phyloP scores from a whole-genome alignment of 2,329 filamentous ascomycete species.

The Cercospora beticola region DNA sequence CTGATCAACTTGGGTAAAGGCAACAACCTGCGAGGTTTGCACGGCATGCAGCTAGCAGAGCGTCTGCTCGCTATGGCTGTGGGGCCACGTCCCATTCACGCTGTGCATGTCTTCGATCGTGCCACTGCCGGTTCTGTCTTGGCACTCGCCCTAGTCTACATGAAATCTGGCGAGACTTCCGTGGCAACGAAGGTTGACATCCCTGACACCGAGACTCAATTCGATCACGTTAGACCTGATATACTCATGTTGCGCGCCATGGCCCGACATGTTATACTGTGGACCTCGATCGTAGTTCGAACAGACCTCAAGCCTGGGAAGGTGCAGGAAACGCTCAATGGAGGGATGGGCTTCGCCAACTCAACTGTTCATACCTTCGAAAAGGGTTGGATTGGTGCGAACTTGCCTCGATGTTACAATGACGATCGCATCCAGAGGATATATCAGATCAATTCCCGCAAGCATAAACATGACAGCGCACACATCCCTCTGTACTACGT shows the following conservation, averaged over 20 bases:
- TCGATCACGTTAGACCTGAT: constrained; percentile 93
- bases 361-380: constrained; percentile 10
- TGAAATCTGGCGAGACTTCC: constrained; percentile 89
- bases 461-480: constrained; percentile 62
- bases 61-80: constrained; percentile 82
- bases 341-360: neutral
- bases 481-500: constrained; percentile 95
- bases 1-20: constrained; percentile 94
- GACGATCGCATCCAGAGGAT: constrained; percentile 49
- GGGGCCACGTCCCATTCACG: constrained; percentile 82
- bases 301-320: neutral
- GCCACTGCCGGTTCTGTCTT: constrained; percentile 91
- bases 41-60: constrained; percentile 91
- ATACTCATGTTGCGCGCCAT: constrained; percentile 86
- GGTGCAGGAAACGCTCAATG: neutral
- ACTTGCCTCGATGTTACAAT: constrained; percentile 69
- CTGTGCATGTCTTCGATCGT: constrained; percentile 89
- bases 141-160: constrained; percentile 86
- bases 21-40: constrained; percentile 79
- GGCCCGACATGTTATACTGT: constrained; percentile 88
- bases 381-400: constrained; percentile 67
- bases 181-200: constrained; percentile 91
- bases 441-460: constrained; percentile 45
- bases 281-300: constrained; percentile 72
- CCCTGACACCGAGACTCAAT: constrained; percentile 84